phyloP scores from a whole-genome alignment of 2,329 filamentous ascomycete genomes.

The Penicillium janthinellum region DNA sequence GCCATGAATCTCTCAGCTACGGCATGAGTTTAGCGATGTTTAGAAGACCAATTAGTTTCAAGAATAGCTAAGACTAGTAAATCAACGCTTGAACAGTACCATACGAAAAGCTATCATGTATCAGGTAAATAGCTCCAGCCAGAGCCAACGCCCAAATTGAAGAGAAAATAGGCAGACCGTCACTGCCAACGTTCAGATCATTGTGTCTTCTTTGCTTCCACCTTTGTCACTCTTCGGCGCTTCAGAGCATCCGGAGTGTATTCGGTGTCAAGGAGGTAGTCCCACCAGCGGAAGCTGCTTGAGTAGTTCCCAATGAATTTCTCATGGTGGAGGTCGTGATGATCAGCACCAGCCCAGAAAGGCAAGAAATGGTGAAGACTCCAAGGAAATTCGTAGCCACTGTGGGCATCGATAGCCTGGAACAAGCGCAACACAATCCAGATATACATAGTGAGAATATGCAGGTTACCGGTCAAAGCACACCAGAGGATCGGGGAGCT shows the following conservation, averaged over 20 bases:
- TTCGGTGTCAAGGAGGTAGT: slow-evolving; percentile 91
- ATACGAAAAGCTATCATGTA: too few species aligned
- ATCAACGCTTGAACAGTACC: too few species aligned
- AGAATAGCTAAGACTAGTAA: too few species aligned
- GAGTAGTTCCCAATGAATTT: slow-evolving; percentile 98
- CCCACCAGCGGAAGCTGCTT: slow-evolving; percentile 99
- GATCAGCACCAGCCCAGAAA: slow-evolving; percentile 96
- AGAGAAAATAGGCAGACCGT: neutral
- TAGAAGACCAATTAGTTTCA: too few species aligned
- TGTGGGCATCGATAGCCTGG: slow-evolving; percentile 97
- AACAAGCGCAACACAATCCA: slow-evolving; percentile 94
- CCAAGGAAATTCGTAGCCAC: slow-evolving; percentile 98
- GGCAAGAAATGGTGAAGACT: slow-evolving; percentile 92
- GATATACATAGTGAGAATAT: slow-evolving; percentile 95
- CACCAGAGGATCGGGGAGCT: slow-evolving; percentile 82
- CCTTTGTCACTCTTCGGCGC: slow-evolving; percentile 68
- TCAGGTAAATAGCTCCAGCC: too few species aligned
- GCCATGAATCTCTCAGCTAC: too few species aligned
- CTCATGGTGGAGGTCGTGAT: slow-evolving; percentile 97
- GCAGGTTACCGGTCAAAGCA: slow-evolving; percentile 78
- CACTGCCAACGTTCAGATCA: slow-evolving; percentile 8
- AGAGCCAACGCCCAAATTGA: too few species aligned
- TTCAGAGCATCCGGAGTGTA: slow-evolving; percentile 84
- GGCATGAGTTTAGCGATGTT: too few species aligned
- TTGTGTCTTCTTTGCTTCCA: slow-evolving; percentile 31